These are phyloP conservation scores for Noccaea bulbosa DNA, from an alignment of 345 rosid genomes.

Conservation along the genomic window DNA sequence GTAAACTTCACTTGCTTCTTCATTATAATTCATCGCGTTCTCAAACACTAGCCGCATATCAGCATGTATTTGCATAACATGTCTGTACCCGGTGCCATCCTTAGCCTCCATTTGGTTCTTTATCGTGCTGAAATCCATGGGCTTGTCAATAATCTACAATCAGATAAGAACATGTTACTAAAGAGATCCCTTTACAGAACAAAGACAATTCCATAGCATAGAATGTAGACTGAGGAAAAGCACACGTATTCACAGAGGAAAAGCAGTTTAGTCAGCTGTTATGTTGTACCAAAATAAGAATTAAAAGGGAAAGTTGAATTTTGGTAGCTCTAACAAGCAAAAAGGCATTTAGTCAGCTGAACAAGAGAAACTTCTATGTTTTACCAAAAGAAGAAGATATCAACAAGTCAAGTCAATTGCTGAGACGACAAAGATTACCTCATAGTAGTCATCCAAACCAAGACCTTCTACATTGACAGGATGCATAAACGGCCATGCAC, in stretches of 20 bases:
- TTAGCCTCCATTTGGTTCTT: slow-evolving; percentile 89
- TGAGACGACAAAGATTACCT: slow-evolving; percentile 49
- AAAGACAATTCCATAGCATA: not conserved
- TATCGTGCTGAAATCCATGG: slow-evolving; percentile 93
- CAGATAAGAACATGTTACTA: slow-evolving; percentile 20
- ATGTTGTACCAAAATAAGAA: not conserved
- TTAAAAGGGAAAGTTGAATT: not conserved
- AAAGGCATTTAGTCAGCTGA: not conserved
- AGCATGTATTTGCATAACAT: slow-evolving; percentile 74
- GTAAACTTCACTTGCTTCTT: slow-evolving; percentile 68
- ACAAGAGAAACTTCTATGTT: not conserved
- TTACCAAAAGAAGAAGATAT: slow-evolving; percentile 4
- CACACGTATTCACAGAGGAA: not conserved
- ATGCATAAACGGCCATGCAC: slow-evolving; percentile 89
- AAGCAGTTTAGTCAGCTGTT: not conserved
- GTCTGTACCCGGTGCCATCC: slow-evolving; percentile 78
- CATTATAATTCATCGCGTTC: slow-evolving; percentile 96
- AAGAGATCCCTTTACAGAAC: slow-evolving; percentile 1
- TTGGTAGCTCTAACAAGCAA: not conserved
- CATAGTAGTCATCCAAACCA: slow-evolving; percentile 82
- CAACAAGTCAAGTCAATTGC: not conserved
- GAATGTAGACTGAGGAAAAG: not conserved
- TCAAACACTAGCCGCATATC: slow-evolving; percentile 85
- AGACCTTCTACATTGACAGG: slow-evolving; percentile 92
- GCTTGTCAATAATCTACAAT: slow-evolving; percentile 75